Percentiles rank a stretch among this genome's conserved stretches.
phyloP scores from a whole-genome alignment of 345 rosid genomes.

The Streptanthus diversifolius region DNA sequence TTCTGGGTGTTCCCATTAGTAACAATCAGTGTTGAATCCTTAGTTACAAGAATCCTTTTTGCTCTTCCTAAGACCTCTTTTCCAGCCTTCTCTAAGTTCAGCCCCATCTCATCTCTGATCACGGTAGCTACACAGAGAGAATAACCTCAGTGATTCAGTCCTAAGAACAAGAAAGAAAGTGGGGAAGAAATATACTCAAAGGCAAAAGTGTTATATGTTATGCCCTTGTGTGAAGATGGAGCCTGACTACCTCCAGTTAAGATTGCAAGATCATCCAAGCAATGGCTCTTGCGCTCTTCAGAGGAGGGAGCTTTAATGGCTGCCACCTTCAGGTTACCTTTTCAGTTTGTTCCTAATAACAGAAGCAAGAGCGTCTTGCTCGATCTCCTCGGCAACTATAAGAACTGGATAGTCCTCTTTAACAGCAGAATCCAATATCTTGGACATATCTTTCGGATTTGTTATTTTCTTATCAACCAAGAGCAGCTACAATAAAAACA shows the following conservation, averaged over 20 bases:
- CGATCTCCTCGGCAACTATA: slow-evolving; percentile 77
- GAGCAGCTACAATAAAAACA: slow-evolving; percentile 60
- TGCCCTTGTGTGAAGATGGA: neutral
- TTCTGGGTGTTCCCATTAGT: slow-evolving; percentile 62
- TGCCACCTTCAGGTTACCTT: slow-evolving; percentile 72
- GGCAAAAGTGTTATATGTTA: neutral
- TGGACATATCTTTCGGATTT: slow-evolving; percentile 74
- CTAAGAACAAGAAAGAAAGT: neutral
- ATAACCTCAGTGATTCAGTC: neutral
- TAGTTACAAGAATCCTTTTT: slow-evolving; percentile 60
- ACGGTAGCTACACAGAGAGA: slow-evolving; percentile 57
- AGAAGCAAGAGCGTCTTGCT: slow-evolving; percentile 75
- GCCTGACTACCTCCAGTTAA: slow-evolving; percentile 75
- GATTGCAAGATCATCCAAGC: slow-evolving; percentile 84
- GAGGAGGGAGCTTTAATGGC: slow-evolving; percentile 90
- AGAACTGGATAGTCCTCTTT: slow-evolving; percentile 78
- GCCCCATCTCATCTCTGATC: slow-evolving; percentile 76
- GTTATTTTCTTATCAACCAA: slow-evolving; percentile 84
- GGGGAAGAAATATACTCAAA: neutral
- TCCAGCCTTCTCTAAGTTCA: slow-evolving; percentile 67
- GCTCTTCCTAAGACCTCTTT: slow-evolving; percentile 81
- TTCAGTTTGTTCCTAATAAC: slow-evolving; percentile 78
- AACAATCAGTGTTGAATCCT: slow-evolving; percentile 77
- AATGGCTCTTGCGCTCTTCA: slow-evolving; percentile 86
- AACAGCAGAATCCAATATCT: slow-evolving; percentile 78